Evolutionary conservation across 2,329 filamentous ascomycete genomes (phyloP).

Genomic region (Pseudocercospora fijiensis): DNA sequence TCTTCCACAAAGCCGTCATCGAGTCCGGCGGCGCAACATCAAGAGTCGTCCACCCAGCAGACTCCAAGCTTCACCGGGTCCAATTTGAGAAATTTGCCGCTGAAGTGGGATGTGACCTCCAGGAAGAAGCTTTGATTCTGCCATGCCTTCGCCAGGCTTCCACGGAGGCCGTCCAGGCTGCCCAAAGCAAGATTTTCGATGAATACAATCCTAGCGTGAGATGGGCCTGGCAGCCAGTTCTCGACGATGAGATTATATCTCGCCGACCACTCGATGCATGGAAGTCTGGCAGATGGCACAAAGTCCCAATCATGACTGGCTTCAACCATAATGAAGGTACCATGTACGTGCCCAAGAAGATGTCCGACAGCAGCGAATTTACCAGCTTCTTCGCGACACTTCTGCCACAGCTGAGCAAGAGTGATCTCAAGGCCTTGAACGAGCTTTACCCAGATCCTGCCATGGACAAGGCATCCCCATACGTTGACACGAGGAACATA

Average conservation of each 20-base stretch:
- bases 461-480: constrained; percentile 43
- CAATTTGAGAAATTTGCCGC: constrained; percentile 48
- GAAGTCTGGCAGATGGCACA: constrained; percentile 53
- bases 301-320: constrained; percentile 65
- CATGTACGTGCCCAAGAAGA: constrained; percentile 56
- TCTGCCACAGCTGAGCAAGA: constrained; percentile 55
- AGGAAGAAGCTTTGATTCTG: constrained; percentile 39
- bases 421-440: constrained; percentile 58
- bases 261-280: constrained; percentile 61
- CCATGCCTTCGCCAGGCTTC: constrained; percentile 46
- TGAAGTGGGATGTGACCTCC: constrained; percentile 38
- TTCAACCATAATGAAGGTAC: constrained; percentile 68
- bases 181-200: constrained; percentile 47
- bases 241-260: constrained; percentile 62
- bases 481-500: constrained; percentile 38
- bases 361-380: constrained; percentile 55
- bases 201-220: constrained; percentile 49
- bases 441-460: constrained; percentile 62
- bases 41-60: constrained; percentile 47
- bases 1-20: constrained; percentile 50
- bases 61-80: constrained; percentile 43
- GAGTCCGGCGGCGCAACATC: constrained; percentile 51
- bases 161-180: constrained; percentile 39
- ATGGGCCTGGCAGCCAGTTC: constrained; percentile 67
- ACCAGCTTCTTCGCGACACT: constrained; percentile 60